Evolutionary conservation across 225 moss, liverwort and hornwort genomes (phyloP).

Genomic region (Rhytidiadelphus loreus): DNA sequence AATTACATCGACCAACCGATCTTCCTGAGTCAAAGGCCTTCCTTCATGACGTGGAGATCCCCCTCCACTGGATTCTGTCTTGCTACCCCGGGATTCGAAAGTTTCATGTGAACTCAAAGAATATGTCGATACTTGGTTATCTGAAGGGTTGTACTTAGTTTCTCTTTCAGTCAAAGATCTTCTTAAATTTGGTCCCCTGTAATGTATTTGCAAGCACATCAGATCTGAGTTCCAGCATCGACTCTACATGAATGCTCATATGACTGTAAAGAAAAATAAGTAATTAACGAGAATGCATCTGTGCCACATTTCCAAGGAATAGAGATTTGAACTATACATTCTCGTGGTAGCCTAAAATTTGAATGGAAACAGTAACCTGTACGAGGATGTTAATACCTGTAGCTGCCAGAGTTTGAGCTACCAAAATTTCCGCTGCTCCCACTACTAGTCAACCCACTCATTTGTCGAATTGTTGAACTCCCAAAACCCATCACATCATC

Average conservation of each 20-base stretch:
- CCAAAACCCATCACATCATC: constrained; percentile 80
- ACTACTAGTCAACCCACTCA: constrained; percentile 56
- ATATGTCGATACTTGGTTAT: constrained; percentile 34
- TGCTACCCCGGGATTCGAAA: constrained; percentile 29
- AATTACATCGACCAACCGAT: constrained; percentile 70
- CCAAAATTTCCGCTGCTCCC: constrained; percentile 43
- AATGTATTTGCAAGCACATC: neutral
- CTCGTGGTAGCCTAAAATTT: neutral
- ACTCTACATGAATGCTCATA: neutral
- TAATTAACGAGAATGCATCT: neutral
- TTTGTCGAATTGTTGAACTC: constrained; percentile 69
- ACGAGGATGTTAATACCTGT: constrained; percentile 14
- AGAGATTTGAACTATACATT: neutral
- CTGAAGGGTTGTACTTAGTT: constrained; percentile 18
- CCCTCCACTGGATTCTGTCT: constrained; percentile 42
- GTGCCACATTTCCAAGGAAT: neutral
- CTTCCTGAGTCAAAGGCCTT: constrained; percentile 51
- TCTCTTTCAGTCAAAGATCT: constrained; percentile 51
- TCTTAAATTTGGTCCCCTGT: constrained; percentile 40
- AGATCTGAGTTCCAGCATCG: neutral
- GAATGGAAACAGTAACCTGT: neutral
- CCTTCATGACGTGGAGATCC: constrained; percentile 37
- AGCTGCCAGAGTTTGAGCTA: constrained; percentile 27
- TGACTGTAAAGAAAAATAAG: neutral
- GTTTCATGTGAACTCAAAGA: constrained; percentile 26